Percentiles rank a stretch among this genome's conserved stretches.
phyloP scores from a whole-genome alignment of 2,329 filamentous ascomycete species.

The Aschersonia sp. region DNA sequence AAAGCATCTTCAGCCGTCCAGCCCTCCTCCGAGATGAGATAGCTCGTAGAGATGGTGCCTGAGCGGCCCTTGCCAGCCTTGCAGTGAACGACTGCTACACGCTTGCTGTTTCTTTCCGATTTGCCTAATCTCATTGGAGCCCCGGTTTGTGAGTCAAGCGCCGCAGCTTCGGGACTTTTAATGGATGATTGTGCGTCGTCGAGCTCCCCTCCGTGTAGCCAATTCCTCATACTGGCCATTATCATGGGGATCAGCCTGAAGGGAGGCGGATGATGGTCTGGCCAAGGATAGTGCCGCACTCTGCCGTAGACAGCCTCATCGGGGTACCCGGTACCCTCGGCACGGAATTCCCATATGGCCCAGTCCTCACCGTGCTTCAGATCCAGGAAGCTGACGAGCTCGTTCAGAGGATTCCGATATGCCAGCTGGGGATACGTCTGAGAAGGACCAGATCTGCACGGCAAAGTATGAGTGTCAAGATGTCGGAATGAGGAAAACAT shows the following conservation, averaged over 20 bases:
- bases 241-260: slow-evolving; percentile 81
- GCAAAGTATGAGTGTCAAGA: too few species aligned
- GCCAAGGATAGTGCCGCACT: slow-evolving; percentile 87
- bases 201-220: slow-evolving; percentile 45
- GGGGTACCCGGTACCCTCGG: slow-evolving; percentile 90
- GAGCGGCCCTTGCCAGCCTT: slow-evolving; percentile 93
- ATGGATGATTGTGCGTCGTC: slow-evolving; percentile 7
- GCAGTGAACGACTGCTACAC: slow-evolving; percentile 87
- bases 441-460: slow-evolving; percentile 67
- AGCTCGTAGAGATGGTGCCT: slow-evolving; percentile 76
- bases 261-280: slow-evolving; percentile 91
- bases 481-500: neutral
- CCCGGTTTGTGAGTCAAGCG: too few species aligned
- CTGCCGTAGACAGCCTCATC: slow-evolving; percentile 77
- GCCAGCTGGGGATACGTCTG: slow-evolving; percentile 80
- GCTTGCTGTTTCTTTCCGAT: slow-evolving; percentile 18
- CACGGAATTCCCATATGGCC: slow-evolving; percentile 97
- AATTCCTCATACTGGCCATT: slow-evolving; percentile 84
- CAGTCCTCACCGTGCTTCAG: slow-evolving; percentile 68
- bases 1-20: slow-evolving; percentile 40
- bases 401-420: slow-evolving; percentile 85
- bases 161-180: neutral
- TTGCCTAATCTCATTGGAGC: neutral
- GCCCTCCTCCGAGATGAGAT: slow-evolving; percentile 74
- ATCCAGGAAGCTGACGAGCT: slow-evolving; percentile 79